Evolutionary conservation across 2,329 filamentous ascomycete species (phyloP).

Genomic region (Ceratocystis colombiana): DNA sequence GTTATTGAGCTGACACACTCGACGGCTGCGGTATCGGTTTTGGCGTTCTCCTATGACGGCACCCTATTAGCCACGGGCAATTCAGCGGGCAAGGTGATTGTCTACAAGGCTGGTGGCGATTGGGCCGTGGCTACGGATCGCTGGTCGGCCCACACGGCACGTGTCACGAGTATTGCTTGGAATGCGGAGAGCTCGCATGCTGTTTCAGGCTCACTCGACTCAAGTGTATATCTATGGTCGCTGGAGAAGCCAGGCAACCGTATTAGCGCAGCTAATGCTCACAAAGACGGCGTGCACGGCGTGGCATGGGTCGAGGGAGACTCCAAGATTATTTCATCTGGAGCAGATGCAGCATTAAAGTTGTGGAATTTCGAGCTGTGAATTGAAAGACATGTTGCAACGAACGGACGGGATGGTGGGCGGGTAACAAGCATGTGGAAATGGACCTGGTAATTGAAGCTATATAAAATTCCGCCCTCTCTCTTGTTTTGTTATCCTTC

Average conservation of each 20-base stretch:
- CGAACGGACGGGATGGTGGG: neutral
- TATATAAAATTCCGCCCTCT: neutral
- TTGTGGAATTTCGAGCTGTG: conserved; percentile 51
- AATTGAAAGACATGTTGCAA: neutral
- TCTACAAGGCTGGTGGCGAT: conserved; percentile 45
- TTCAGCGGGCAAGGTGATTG: conserved; percentile 74
- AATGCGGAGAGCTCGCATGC: conserved; percentile 66
- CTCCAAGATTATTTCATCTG: conserved; percentile 61
- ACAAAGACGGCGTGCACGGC: conserved; percentile 90
- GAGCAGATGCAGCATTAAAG: conserved; percentile 84
- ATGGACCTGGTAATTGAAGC: neutral
- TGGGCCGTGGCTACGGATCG: conserved; percentile 68
- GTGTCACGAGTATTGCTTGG: conserved; percentile 58
- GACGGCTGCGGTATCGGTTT: conserved; percentile 60
- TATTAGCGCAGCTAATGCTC: conserved; percentile 74
- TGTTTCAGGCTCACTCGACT: conserved; percentile 78
- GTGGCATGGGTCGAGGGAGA: conserved; percentile 65
- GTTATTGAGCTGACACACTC: conserved; percentile 54
- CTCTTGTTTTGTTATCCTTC: neutral
- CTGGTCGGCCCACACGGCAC: conserved; percentile 52
- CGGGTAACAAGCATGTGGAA: neutral
- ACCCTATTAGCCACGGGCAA: conserved; percentile 71
- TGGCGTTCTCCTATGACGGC: conserved; percentile 78
- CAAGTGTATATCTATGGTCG: conserved; percentile 88
- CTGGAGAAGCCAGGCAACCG: conserved; percentile 71